Evolutionary conservation across 495 filamentous ascomycete genomes (phyloP).

Genomic region (Daldinia loculata): DNA sequence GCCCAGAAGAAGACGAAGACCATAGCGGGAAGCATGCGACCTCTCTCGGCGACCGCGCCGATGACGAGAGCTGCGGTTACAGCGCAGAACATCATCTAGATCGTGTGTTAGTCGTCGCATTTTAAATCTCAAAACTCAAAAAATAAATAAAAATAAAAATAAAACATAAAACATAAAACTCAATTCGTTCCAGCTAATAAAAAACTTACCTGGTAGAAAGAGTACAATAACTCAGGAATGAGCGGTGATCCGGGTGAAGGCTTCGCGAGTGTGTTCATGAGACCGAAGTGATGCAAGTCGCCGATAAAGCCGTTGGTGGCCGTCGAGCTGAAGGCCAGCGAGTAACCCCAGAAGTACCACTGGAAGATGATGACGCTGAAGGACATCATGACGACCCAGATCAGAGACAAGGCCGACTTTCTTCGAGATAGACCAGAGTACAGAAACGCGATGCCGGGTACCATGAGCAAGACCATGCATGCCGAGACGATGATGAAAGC

Average conservation of each 20-base stretch:
- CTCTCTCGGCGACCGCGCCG: constrained; percentile 91
- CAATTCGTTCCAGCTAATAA: constrained; percentile 71
- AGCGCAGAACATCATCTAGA: constrained; percentile 93
- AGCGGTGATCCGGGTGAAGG: constrained; percentile 82
- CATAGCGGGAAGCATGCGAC: constrained; percentile 92
- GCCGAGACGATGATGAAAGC: constrained; percentile 92
- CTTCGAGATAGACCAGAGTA: constrained; percentile 95
- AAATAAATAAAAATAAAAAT: constrained; percentile 42
- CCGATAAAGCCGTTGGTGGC: constrained; percentile 86
- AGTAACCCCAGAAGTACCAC: constrained; percentile 99
- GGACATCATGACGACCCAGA: constrained; percentile 96
- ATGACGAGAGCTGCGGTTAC: constrained; percentile 93
- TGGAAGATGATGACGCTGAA: constrained; percentile 91
- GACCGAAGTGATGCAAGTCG: constrained; percentile 83
- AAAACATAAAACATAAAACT: neutral
- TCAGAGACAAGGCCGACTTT: constrained; percentile 93
- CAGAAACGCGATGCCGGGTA: constrained; percentile 95
- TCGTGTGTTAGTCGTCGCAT: constrained; percentile 15
- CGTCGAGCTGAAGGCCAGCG: constrained; percentile 83
- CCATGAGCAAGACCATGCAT: constrained; percentile 96
- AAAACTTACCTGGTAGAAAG: constrained; percentile 81
- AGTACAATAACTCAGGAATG: constrained; percentile 92
- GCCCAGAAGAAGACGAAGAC: constrained; percentile 97
- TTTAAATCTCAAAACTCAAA: neutral
- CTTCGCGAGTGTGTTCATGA: constrained; percentile 76